Conservation (phyloP, 2,329 filamentous ascomycete species). For the Blastomyces parvus region DNA sequence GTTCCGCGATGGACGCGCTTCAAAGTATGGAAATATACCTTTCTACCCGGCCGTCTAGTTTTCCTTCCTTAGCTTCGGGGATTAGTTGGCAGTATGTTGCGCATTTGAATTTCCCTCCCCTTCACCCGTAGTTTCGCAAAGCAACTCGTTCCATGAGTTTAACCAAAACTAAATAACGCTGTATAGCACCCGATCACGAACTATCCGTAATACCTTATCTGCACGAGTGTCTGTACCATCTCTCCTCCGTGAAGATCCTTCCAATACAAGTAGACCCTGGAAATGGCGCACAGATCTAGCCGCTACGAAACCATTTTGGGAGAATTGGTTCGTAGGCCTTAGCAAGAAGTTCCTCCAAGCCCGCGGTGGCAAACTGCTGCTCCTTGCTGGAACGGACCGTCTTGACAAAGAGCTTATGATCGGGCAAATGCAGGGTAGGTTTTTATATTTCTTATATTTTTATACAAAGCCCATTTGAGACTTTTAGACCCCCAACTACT, state of each 20-base stretch:
- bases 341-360: conserved; percentile 79
- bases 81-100: conserved; percentile 74
- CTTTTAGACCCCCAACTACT: neutral
- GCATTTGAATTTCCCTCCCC: neutral
- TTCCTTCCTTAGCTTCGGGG: conserved; percentile 65
- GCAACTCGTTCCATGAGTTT: neutral
- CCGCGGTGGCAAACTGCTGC: conserved; percentile 70
- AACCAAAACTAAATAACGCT: neutral
- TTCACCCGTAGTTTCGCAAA: neutral
- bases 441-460: neutral
- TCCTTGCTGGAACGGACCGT: conserved; percentile 81
- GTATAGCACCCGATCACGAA: conserved; percentile 61
- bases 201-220: conserved; percentile 72
- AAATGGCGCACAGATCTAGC: conserved; percentile 78
- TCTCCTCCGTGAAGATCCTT: conserved; percentile 48
- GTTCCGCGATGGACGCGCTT: conserved; percentile 88
- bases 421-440: conserved; percentile 85
- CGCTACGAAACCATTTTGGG: conserved; percentile 83
- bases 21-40: conserved; percentile 92
- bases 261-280: conserved; percentile 48
- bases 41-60: conserved; percentile 66
- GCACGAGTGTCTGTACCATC: conserved; percentile 81
- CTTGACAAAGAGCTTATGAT: conserved; percentile 89
- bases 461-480: neutral
- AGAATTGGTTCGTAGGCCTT: conserved; percentile 82